phyloP scores from a whole-genome alignment of 208 protist genomes.

The Crithidia sp. region DNA sequence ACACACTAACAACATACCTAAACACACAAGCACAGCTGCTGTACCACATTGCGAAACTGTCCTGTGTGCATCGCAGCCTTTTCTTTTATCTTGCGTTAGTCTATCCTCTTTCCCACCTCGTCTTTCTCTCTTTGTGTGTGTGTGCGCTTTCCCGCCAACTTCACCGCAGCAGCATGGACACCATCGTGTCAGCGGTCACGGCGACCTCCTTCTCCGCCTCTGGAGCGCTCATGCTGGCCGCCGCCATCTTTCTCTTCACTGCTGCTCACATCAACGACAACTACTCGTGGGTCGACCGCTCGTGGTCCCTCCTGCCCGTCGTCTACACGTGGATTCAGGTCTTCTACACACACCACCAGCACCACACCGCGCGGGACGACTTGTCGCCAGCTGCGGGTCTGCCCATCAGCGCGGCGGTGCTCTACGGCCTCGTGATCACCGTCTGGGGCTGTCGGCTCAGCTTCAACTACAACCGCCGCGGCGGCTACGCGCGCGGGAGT shows the following conservation, averaged over 20 bases:
- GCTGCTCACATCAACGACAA: conserved; percentile 58
- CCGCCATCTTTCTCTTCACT: conserved; percentile 57
- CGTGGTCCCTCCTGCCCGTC: conserved; percentile 77
- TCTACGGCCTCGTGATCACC: conserved; percentile 63
- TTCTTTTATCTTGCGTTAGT: background rate
- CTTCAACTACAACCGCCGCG: conserved; percentile 74
- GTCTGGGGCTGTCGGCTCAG: conserved; percentile 77
- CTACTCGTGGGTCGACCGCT: conserved; percentile 84
- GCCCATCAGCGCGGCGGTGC: conserved; percentile 25
- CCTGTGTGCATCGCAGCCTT: background rate
- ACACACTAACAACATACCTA: too few species aligned
- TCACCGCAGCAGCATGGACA: conserved; percentile 4
- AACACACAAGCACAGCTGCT: too few species aligned
- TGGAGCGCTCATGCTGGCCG: conserved; percentile 45
- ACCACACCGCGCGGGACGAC: background rate
- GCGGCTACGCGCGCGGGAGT: conserved; percentile 68
- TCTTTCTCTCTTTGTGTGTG: background rate
- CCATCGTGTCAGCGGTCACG: conserved; percentile 1
- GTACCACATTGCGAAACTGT: background rate
- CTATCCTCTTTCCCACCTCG: background rate
- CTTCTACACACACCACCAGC: conserved; percentile 35
- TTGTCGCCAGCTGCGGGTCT: background rate
- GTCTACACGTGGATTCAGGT: conserved; percentile 74
- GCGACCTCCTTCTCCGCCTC: conserved; percentile 35
- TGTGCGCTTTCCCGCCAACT: too few species aligned